phyloP scores from a whole-genome alignment of 257 asterid species.

The Solanum gandarillasii region DNA sequence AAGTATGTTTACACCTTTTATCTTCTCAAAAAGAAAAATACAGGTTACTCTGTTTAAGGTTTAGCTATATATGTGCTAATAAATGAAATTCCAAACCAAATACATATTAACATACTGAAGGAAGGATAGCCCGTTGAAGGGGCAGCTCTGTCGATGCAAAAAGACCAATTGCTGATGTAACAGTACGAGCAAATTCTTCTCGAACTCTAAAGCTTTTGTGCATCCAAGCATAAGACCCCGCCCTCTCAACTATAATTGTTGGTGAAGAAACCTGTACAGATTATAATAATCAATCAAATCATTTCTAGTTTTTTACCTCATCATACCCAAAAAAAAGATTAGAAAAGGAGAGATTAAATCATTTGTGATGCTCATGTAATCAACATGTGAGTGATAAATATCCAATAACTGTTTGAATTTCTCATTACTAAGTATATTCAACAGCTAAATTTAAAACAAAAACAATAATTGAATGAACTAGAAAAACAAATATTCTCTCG shows the following conservation, averaged over 20 bases:
- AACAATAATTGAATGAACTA: neutral
- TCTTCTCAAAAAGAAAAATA: neutral
- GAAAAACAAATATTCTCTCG: neutral
- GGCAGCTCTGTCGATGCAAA: conserved; percentile 93
- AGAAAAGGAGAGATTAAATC: neutral
- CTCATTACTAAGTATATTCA: neutral
- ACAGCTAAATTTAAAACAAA: neutral
- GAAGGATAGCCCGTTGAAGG: conserved; percentile 97
- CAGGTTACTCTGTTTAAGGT: neutral
- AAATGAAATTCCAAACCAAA: neutral
- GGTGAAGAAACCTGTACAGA: conserved; percentile 87
- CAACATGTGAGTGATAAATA: neutral
- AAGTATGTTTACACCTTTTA: neutral
- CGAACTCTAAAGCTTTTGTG: conserved; percentile 98
- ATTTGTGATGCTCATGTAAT: neutral
- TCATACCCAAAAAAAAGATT: neutral
- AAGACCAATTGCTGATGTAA: conserved; percentile 77
- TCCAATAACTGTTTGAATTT: neutral
- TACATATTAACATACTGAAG: conserved; percentile 51
- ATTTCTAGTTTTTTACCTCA: neutral
- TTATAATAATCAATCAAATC: neutral
- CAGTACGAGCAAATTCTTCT: conserved; percentile 95
- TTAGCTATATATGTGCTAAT: neutral
- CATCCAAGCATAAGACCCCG: conserved; percentile 89
- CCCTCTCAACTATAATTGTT: conserved; percentile 92